A percentile compares a stretch with the other conserved stretches of the same genome.
Conservation (phyloP, 164 flowering plant genomes). For the Chimonanthus salicifolius region DNA sequence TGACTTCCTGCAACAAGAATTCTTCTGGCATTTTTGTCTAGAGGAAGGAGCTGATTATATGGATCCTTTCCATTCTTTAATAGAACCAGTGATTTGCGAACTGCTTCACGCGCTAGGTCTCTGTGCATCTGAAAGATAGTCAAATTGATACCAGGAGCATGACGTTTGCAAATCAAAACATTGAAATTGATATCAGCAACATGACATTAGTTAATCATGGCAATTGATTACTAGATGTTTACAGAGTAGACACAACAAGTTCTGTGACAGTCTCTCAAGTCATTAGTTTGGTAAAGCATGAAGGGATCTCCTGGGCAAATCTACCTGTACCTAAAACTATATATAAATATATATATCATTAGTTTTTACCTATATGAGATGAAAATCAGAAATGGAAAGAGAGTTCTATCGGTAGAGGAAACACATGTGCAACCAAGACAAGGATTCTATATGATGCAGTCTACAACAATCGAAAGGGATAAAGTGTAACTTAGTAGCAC, state of each 20-base stretch:
- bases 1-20: constrained; percentile 76
- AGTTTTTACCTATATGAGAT: too few relatives aligned
- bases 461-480: too few relatives aligned
- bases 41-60: constrained; percentile 59
- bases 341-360: too few relatives aligned
- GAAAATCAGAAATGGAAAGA: too few relatives aligned
- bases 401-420: too few relatives aligned
- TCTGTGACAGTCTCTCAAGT: too few relatives aligned
- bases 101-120: constrained; percentile 82
- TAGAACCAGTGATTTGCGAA: constrained; percentile 78
- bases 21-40: constrained; percentile 53
- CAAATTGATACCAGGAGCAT: background rate
- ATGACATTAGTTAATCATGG: background rate
- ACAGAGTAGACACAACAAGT: background rate
- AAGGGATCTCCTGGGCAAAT: too few relatives aligned
- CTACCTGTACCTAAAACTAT: too few relatives aligned
- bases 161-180: background rate
- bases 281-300: too few relatives aligned
- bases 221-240: background rate
- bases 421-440: too few relatives aligned
- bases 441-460: too few relatives aligned
- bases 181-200: background rate
- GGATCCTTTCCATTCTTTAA: constrained; percentile 75
- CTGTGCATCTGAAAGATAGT: constrained; percentile 53
- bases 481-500: too few relatives aligned